These are phyloP conservation scores for Trichoderma hamatum DNA, from an alignment of 2,329 filamentous ascomycete species.

Conservation along the genomic window DNA sequence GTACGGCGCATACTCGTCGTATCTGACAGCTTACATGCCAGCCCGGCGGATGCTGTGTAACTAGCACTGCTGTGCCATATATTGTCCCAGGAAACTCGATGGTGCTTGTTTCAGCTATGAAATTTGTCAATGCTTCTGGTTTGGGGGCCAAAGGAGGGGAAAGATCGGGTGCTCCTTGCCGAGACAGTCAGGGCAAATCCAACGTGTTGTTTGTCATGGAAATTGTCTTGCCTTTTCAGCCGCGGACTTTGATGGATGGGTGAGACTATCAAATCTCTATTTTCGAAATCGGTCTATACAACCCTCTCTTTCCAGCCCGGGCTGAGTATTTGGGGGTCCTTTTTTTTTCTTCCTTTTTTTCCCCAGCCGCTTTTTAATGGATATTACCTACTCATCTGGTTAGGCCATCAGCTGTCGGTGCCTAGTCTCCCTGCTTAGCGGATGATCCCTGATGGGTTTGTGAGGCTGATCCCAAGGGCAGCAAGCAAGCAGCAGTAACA, in stretches of 20 bases:
- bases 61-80: background rate
- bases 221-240: background rate
- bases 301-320: background rate
- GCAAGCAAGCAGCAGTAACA: background rate
- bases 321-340: conserved; percentile 1
- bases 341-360: background rate
- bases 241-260: background rate
- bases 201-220: background rate
- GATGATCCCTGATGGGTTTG: conserved; percentile 15
- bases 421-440: conserved; percentile 16
- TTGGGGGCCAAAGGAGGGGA: conserved; percentile 2
- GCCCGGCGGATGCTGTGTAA: conserved; percentile 16
- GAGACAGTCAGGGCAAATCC: conserved; percentile 4
- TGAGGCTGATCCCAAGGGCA: conserved; percentile 10
- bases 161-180: conserved; percentile 23
- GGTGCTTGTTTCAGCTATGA: background rate
- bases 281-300: background rate
- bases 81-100: background rate
- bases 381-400: background rate
- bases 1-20: background rate
- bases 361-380: background rate
- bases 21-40: conserved; percentile 11
- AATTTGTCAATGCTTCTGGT: background rate
- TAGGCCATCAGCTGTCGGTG: conserved; percentile 3
- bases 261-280: background rate